Evolutionary conservation across 2,329 filamentous ascomycete species (phyloP).

Genomic region (Pseudogymnoascus sp.): DNA sequence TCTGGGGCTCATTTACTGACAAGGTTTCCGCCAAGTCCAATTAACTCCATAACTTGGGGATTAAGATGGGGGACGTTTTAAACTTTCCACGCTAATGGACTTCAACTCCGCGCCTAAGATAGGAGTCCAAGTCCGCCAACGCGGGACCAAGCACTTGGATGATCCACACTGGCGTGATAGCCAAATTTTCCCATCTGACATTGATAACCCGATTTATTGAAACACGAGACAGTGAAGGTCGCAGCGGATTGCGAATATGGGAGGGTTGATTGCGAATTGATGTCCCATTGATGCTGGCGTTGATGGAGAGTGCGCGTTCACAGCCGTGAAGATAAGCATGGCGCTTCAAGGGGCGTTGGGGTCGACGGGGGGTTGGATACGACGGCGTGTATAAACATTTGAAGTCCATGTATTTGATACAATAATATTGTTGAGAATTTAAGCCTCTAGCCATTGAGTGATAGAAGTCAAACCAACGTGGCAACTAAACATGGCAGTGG

Average conservation of each 20-base stretch:
- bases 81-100: conserved; percentile 4
- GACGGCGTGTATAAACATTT: conserved; percentile 7
- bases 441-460: background rate
- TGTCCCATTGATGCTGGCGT: background rate
- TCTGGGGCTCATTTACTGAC: background rate
- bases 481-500: background rate
- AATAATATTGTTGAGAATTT: background rate
- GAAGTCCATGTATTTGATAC: conserved; percentile 1
- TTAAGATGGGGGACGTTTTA: background rate
- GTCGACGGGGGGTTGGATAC: background rate
- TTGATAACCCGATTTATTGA: background rate
- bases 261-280: conserved; percentile 2
- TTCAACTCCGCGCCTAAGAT: conserved; percentile 6
- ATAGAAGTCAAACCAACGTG: background rate
- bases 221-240: background rate
- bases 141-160: background rate
- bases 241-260: conserved; percentile 1
- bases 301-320: background rate
- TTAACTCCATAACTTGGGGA: background rate
- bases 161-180: conserved; percentile 6
- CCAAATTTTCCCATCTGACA: background rate
- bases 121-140: conserved; percentile 9
- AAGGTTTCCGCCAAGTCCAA: background rate
- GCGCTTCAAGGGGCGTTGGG: background rate
- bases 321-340: background rate